phyloP scores from a whole-genome alignment of 495 filamentous ascomycete genomes.

The Chlorociboria aeruginascens region DNA sequence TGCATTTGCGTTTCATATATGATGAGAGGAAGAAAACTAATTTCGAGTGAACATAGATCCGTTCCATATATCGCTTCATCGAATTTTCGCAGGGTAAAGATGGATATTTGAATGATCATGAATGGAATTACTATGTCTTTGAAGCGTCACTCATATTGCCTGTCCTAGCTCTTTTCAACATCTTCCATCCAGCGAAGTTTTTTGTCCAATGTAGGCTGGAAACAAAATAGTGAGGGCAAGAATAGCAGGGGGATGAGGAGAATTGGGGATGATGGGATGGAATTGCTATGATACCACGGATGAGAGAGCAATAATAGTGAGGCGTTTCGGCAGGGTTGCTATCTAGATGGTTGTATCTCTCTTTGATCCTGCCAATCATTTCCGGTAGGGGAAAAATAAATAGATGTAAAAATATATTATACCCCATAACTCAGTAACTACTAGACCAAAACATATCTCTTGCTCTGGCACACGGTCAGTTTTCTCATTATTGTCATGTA shows the following conservation, averaged over 20 bases:
- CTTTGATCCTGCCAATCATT: too few relatives aligned
- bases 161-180: constrained; percentile 30
- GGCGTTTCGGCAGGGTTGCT: too few relatives aligned
- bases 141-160: constrained; percentile 41
- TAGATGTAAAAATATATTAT: too few relatives aligned
- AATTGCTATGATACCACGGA: too few relatives aligned
- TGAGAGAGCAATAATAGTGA: too few relatives aligned
- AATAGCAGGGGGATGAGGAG: not conserved
- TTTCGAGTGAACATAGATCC: not conserved
- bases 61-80: constrained; percentile 25
- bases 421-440: too few relatives aligned
- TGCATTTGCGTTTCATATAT: not conserved
- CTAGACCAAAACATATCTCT: too few relatives aligned
- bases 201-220: not conserved
- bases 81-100: constrained; percentile 31
- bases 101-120: constrained; percentile 28
- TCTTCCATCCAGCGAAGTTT: constrained; percentile 29
- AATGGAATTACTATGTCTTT: constrained; percentile 33
- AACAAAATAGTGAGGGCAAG: not conserved
- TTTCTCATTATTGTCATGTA: too few relatives aligned
- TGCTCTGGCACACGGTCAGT: too few relatives aligned
- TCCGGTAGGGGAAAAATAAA: too few relatives aligned
- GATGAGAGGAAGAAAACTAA: not conserved
- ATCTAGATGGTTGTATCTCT: too few relatives aligned
- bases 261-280: not conserved